Percentiles rank a stretch among this genome's conserved stretches.
These are phyloP conservation scores for Picochlorum sp. DNA, from an alignment of 139 green algal genomes.

Conservation along the genomic window DNA sequence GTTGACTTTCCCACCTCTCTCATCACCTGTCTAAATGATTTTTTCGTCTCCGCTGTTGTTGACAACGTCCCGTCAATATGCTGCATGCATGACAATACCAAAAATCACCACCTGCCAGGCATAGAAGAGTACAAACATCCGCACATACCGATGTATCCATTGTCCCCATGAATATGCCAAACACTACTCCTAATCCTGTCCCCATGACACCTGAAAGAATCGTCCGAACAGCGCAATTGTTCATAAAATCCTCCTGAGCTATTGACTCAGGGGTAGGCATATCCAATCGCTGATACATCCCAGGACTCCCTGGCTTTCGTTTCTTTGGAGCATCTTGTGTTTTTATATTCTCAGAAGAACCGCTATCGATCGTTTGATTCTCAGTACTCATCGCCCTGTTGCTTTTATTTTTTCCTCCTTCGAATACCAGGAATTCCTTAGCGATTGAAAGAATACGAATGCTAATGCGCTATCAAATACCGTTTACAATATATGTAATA, in stretches of 20 bases:
- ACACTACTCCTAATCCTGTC: conserved; percentile 57
- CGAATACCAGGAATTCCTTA: too few relatives aligned
- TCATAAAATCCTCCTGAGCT: conserved; percentile 73
- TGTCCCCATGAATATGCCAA: conserved; percentile 77
- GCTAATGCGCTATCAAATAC: too few relatives aligned
- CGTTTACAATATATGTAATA: too few relatives aligned
- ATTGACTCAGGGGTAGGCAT: conserved; percentile 60
- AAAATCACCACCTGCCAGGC: background rate
- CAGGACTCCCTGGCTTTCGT: background rate
- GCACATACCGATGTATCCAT: conserved; percentile 47
- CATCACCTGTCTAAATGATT: conserved; percentile 36
- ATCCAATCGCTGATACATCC: conserved; percentile 34
- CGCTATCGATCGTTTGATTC: too few relatives aligned
- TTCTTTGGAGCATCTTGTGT: background rate
- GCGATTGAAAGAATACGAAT: too few relatives aligned
- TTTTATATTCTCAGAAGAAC: too few relatives aligned
- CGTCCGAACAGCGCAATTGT: conserved; percentile 82
- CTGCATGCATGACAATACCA: background rate
- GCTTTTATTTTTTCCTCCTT: too few relatives aligned
- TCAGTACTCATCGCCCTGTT: too few relatives aligned
- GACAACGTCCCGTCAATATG: conserved; percentile 25
- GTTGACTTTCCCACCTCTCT: conserved; percentile 30
- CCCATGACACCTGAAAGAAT: conserved; percentile 72
- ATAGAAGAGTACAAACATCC: background rate
- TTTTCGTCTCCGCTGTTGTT: conserved; percentile 19